These are phyloP conservation scores for Umbellularia californica DNA, from an alignment of 164 flowering plant genomes.

Conservation along the genomic window DNA sequence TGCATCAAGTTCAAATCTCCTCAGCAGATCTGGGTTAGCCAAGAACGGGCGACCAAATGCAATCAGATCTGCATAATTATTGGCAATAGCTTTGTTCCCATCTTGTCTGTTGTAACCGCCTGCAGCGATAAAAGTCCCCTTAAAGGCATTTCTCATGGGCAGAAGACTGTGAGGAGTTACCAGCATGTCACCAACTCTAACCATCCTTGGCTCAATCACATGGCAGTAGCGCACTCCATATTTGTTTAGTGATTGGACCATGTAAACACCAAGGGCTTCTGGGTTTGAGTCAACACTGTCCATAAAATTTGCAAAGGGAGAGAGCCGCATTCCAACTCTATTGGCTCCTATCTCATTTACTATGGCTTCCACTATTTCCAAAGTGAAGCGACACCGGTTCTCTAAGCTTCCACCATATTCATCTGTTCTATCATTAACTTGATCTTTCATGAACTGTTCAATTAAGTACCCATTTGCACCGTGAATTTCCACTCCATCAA, in stretches of 20 bases:
- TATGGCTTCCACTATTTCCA: slow-evolving; percentile 22
- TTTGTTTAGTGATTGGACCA: slow-evolving; percentile 18
- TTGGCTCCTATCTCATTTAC: slow-evolving; percentile 20
- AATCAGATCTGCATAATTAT: slow-evolving; percentile 13
- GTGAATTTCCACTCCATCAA: slow-evolving; percentile 28
- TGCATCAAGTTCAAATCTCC: slow-evolving; percentile 14
- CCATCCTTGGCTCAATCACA: slow-evolving; percentile 23
- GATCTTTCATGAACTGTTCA: slow-evolving; percentile 23
- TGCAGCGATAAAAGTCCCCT: slow-evolving; percentile 17
- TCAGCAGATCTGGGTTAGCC: slow-evolving; percentile 23
- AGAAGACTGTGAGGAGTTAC: slow-evolving; percentile 15
- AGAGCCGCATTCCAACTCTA: slow-evolving; percentile 22
- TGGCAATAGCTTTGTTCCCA: slow-evolving; percentile 22
- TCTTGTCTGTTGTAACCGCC: slow-evolving; percentile 19
- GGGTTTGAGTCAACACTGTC: slow-evolving; percentile 20
- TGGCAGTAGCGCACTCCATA: slow-evolving; percentile 14
- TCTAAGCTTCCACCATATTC: slow-evolving; percentile 19
- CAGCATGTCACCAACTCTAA: not conserved
- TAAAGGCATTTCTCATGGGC: slow-evolving; percentile 21
- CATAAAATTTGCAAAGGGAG: slow-evolving; percentile 16
- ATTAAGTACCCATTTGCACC: slow-evolving; percentile 24
- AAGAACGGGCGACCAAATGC: slow-evolving; percentile 21
- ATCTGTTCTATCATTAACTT: slow-evolving; percentile 16
- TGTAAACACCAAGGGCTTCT: slow-evolving; percentile 17
- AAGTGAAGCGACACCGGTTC: slow-evolving; percentile 20